Conservation (phyloP, 192 early-diverging fungal genomes). For the Rhizophagus clarus region DNA sequence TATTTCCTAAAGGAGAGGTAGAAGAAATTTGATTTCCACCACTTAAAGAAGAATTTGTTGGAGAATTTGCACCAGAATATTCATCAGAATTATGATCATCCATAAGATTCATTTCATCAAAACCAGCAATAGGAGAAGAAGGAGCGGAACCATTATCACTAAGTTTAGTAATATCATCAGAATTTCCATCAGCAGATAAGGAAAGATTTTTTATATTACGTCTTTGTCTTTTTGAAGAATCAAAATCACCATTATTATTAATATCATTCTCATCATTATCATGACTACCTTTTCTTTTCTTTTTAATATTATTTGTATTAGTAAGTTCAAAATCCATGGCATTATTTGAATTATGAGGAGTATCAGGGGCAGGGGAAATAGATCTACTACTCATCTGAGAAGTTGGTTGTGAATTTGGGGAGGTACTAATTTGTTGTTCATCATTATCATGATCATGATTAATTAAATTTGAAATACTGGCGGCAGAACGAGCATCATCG, state of each 20-base stretch:
- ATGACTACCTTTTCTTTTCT: slow-evolving; percentile 23
- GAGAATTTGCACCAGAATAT: neutral
- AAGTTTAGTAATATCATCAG: neutral
- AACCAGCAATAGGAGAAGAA: slow-evolving; percentile 17
- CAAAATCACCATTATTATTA: slow-evolving; percentile 4
- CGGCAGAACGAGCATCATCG: slow-evolving; percentile 12
- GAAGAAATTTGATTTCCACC: neutral
- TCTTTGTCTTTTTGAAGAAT: slow-evolving; percentile 11
- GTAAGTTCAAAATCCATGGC: neutral
- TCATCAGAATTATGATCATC: slow-evolving; percentile 23
- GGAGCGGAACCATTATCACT: neutral
- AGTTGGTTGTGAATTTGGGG: neutral
- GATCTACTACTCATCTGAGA: slow-evolving; percentile 17
- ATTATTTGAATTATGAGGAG: slow-evolving; percentile 3
- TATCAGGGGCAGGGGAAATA: neutral
- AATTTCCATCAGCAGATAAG: neutral
- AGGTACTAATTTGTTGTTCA: neutral
- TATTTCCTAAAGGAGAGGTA: neutral
- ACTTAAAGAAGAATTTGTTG: neutral
- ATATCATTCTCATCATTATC: neutral
- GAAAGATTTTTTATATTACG: neutral
- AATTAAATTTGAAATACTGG: slow-evolving; percentile 33
- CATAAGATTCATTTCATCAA: slow-evolving; percentile 14
- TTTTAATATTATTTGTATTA: slow-evolving; percentile 10
- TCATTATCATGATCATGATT: slow-evolving; percentile 31